Percentiles rank a stretch among this genome's conserved stretches.
phyloP scores from a whole-genome alignment of 805 yeast genomes.

The Wickerhamomyces ciferrii region DNA sequence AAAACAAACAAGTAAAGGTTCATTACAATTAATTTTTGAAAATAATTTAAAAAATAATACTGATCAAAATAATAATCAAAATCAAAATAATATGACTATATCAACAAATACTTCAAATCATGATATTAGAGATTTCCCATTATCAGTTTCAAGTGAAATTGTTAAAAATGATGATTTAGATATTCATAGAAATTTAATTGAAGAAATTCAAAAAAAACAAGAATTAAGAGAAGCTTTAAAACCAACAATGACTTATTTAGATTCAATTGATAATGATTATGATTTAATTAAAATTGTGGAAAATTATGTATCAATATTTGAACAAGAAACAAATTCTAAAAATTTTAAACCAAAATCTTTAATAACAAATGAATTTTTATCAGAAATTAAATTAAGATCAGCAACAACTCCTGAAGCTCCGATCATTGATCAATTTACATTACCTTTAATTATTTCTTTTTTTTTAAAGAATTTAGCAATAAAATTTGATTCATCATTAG shows the following conservation, averaged over 20 bases:
- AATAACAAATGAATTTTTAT: not conserved
- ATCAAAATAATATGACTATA: not conserved
- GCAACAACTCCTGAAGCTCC: not conserved
- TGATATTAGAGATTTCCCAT: not conserved
- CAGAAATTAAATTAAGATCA: not conserved
- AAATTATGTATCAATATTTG: not conserved
- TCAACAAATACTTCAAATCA: not conserved
- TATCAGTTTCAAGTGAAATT: not conserved
- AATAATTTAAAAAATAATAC: not conserved
- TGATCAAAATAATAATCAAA: not conserved
- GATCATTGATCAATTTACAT: not conserved
- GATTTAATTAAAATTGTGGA: conserved; percentile 16
- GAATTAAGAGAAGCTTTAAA: conserved; percentile 2
- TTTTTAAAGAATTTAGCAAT: not conserved
- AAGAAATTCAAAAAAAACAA: not conserved
- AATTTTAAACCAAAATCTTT: not conserved
- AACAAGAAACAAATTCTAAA: not conserved
- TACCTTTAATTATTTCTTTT: not conserved
- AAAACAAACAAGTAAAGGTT: not conserved
- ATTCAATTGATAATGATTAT: conserved; percentile 20
- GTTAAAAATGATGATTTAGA: not conserved
- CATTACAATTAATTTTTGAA: not conserved
- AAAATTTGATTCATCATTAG: not conserved
- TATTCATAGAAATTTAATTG: not conserved
- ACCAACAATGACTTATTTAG: conserved; percentile 16